A percentile compares a stretch with the other conserved stretches of the same genome.
These are phyloP conservation scores for Tirmania nivea DNA, from an alignment of 495 filamentous ascomycete species.

Conservation along the genomic window DNA sequence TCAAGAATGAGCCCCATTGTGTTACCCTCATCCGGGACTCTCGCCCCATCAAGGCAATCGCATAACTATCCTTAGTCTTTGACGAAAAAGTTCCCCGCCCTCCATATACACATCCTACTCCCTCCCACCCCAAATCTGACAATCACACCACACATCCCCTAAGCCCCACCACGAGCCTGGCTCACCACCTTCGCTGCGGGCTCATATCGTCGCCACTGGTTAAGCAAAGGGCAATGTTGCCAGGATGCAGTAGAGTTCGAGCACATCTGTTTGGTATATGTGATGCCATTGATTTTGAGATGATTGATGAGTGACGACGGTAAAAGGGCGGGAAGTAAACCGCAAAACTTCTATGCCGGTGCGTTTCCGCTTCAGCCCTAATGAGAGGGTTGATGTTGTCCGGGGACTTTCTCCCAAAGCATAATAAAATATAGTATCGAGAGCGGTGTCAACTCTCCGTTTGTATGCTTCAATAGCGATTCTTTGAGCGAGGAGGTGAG, in stretches of 20 bases:
- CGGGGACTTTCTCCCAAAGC: constrained; percentile 99
- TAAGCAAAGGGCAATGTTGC: neutral
- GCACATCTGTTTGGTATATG: neutral
- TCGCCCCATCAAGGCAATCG: constrained; percentile 50
- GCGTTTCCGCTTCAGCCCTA: constrained; percentile 60
- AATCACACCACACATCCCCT: constrained; percentile 21
- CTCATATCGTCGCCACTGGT: constrained; percentile 52
- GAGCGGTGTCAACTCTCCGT: constrained; percentile 42
- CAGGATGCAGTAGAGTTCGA: neutral
- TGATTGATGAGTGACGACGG: constrained; percentile 27
- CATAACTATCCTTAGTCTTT: constrained; percentile 75
- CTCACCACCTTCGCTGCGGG: constrained; percentile 28
- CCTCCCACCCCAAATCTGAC: neutral
- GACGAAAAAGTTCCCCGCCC: constrained; percentile 31
- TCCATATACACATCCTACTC: neutral
- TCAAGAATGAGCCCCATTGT: constrained; percentile 99
- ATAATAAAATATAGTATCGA: constrained; percentile 23
- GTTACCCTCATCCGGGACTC: constrained; percentile 39
- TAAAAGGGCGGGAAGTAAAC: constrained; percentile 48
- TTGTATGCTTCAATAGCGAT: constrained; percentile 99
- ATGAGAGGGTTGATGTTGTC: constrained; percentile 42
- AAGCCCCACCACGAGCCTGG: constrained; percentile 7
- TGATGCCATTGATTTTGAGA: constrained; percentile 2
- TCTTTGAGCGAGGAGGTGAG: constrained; percentile 83
- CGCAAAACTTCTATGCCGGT: constrained; percentile 84